These are phyloP conservation scores for Hippophae gyantsensis DNA, from an alignment of 306 rosid species.

Conservation along the genomic window DNA sequence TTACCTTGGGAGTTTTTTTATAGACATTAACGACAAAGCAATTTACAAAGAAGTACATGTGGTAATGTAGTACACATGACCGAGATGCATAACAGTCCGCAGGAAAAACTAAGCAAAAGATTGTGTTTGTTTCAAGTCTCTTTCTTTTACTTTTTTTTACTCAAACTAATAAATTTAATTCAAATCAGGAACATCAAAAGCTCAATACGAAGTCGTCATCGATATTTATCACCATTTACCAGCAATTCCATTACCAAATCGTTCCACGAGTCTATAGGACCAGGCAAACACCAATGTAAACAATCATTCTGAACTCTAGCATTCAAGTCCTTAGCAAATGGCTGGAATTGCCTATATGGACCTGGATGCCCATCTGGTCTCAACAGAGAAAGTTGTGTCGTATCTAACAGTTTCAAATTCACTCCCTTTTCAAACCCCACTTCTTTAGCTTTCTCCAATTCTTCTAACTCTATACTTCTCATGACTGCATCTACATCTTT, in stretches of 20 bases:
- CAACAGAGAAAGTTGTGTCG: slow-evolving; percentile 49
- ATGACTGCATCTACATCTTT: slow-evolving; percentile 32
- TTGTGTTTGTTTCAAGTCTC: no score
- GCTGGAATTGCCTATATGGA: slow-evolving; percentile 65
- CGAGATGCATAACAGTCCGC: no score
- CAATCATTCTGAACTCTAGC: slow-evolving; percentile 43
- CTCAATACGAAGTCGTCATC: not conserved
- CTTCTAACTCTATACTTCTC: slow-evolving; percentile 58
- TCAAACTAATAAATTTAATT: not conserved
- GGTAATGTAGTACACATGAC: no score
- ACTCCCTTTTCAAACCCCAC: slow-evolving; percentile 17
- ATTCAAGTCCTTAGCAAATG: slow-evolving; percentile 38
- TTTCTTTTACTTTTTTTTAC: not conserved
- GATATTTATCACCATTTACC: slow-evolving; percentile 23
- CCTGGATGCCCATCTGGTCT: slow-evolving; percentile 94
- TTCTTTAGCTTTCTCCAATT: slow-evolving; percentile 26
- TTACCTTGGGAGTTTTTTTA: no score
- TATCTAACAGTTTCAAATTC: slow-evolving; percentile 49
- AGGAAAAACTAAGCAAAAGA: no score
- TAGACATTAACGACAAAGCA: no score
- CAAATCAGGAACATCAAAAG: slow-evolving; percentile 3
- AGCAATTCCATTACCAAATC: slow-evolving; percentile 58
- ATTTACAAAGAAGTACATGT: no score
- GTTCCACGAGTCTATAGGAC: slow-evolving; percentile 91
- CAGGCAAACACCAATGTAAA: slow-evolving; percentile 73